Evolutionary conservation across 495 filamentous ascomycete species (phyloP).

Genomic region (Jackrogersella minutella): DNA sequence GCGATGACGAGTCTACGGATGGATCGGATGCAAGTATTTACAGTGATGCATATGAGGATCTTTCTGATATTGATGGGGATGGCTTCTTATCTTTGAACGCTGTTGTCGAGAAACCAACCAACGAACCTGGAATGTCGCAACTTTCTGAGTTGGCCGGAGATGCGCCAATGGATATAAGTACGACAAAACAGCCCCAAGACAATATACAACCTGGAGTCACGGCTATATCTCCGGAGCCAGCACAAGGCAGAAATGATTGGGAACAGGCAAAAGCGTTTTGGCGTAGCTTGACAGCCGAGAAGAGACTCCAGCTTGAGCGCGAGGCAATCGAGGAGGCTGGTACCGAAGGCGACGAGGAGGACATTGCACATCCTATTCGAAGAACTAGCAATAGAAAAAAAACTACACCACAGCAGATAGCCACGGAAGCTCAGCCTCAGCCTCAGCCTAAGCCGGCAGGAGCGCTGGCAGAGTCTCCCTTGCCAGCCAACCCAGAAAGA

Average conservation of each 20-base stretch:
- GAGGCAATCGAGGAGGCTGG: slow-evolving; percentile 61
- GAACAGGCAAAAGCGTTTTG: slow-evolving; percentile 69
- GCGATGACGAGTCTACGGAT: slow-evolving; percentile 22
- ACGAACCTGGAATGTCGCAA: slow-evolving; percentile 18
- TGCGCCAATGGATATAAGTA: not conserved
- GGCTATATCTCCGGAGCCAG: not conserved
- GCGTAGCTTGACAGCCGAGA: slow-evolving; percentile 66
- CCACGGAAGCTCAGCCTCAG: slow-evolving; percentile 1
- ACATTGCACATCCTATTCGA: slow-evolving; percentile 40
- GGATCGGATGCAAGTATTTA: slow-evolving; percentile 69
- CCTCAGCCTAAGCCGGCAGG: slow-evolving; percentile 1
- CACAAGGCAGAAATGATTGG: slow-evolving; percentile 58
- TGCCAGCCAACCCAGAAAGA: slow-evolving; percentile 38
- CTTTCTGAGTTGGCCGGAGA: slow-evolving; percentile 3
- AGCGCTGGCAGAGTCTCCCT: not conserved
- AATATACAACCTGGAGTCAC: slow-evolving; percentile 1
- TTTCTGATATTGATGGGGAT: slow-evolving; percentile 70
- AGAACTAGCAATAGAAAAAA: slow-evolving; percentile 35
- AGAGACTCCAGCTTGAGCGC: slow-evolving; percentile 63
- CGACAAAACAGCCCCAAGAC: not conserved
- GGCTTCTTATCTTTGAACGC: slow-evolving; percentile 87
- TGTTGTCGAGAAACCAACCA: slow-evolving; percentile 70
- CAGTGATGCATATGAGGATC: slow-evolving; percentile 86
- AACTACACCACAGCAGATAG: slow-evolving; percentile 17
- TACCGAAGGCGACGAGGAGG: slow-evolving; percentile 54